These are phyloP conservation scores for Themeda triandra DNA, from an alignment of 176 grass and related monocot genomes.

Conservation along the genomic window DNA sequence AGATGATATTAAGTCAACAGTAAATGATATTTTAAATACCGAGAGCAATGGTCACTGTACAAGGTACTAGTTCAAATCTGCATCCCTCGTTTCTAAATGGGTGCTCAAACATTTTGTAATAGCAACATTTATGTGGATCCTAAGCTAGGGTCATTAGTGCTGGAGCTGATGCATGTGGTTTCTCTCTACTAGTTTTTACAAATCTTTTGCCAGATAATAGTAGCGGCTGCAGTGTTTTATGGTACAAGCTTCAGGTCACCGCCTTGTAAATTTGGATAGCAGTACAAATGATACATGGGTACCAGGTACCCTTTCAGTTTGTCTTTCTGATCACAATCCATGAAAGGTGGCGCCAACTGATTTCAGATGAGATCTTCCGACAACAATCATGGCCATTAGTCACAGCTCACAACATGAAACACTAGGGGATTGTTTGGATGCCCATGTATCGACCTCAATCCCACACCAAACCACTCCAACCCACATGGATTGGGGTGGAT, in stretches of 20 bases:
- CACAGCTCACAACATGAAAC: not conserved
- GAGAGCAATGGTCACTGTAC: conserved; percentile 30
- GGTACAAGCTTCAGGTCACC: too few species aligned
- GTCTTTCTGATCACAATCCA: not conserved
- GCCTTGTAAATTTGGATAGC: not conserved
- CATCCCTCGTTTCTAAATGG: not conserved
- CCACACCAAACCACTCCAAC: too few species aligned
- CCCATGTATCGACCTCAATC: too few species aligned
- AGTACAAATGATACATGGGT: not conserved
- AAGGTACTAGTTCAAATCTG: conserved; percentile 44
- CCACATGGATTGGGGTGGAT: too few species aligned
- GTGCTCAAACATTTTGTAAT: not conserved
- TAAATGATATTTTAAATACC: conserved; percentile 46
- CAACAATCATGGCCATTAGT: not conserved
- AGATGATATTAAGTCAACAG: conserved; percentile 48
- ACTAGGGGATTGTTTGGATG: too few species aligned
- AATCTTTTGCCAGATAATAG: too few species aligned
- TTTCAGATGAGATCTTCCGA: not conserved
- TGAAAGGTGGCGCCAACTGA: not conserved
- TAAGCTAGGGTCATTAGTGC: not conserved
- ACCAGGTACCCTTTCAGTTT: not conserved
- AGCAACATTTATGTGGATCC: not conserved
- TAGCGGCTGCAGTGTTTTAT: too few species aligned
- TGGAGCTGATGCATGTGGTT: not conserved
- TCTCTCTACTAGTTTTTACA: too few species aligned